Evolutionary conservation across 1,284 basidiomycete genomes (phyloP).

Genomic region (Neonothopanus nambi): DNA sequence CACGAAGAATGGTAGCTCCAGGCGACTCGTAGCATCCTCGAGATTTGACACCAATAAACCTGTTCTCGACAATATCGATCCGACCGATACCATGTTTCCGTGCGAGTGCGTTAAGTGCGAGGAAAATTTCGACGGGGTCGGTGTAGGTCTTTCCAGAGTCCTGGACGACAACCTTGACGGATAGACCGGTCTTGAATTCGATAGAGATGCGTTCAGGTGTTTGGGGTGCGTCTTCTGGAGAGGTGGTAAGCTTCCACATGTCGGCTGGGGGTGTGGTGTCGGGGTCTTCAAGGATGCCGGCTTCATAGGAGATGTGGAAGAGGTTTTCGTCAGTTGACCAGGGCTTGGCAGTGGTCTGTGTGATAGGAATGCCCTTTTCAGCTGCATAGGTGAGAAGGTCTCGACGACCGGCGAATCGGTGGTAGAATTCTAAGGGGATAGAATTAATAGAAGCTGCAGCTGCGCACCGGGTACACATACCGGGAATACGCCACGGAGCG

Average conservation of each 20-base stretch:
- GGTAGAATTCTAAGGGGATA: slow-evolving; percentile 75
- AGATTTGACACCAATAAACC: slow-evolving; percentile 98
- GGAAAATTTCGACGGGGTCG: slow-evolving; percentile 95
- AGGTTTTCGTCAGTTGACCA: slow-evolving; percentile 99
- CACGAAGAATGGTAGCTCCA: slow-evolving; percentile 93
- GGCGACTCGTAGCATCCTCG: slow-evolving; percentile 99
- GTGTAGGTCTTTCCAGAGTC: slow-evolving; percentile 63
- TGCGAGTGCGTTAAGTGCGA: slow-evolving; percentile 88
- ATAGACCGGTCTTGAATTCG: slow-evolving; percentile 87
- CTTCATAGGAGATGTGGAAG: slow-evolving; percentile 99
- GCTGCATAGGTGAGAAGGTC: slow-evolving; percentile 91
- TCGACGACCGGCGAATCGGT: slow-evolving; percentile 94
- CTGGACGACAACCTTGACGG: slow-evolving; percentile 73
- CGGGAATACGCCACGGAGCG: slow-evolving; percentile 95
- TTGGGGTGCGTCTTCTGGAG: slow-evolving; percentile 82
- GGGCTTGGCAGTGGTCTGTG: slow-evolving; percentile 95
- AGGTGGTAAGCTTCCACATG: slow-evolving; percentile 98
- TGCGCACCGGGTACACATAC: slow-evolving; percentile 39
- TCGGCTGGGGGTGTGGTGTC: slow-evolving; percentile 93
- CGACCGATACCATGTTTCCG: slow-evolving; percentile 95
- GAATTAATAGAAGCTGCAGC: too few species aligned
- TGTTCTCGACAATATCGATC: slow-evolving; percentile 99
- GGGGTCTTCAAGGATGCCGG: slow-evolving; percentile 97
- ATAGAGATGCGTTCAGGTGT: slow-evolving; percentile 82
- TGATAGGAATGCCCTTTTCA: slow-evolving; percentile 89